Evolutionary conservation across 2,329 filamentous ascomycete species (phyloP).

Genomic region (Aureobasidium zeae): DNA sequence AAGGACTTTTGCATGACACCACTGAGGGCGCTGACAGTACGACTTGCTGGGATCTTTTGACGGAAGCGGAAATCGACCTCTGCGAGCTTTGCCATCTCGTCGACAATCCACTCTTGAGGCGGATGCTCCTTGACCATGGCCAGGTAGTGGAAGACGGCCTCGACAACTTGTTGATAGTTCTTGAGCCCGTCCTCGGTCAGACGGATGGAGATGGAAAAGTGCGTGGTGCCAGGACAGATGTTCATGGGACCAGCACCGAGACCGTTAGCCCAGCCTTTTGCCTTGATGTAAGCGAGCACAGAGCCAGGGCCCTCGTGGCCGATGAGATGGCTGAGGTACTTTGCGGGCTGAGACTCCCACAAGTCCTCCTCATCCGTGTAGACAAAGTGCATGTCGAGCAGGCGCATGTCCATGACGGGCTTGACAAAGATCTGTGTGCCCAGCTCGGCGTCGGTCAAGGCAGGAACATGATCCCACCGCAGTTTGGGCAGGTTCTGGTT

Average conservation of each 20-base stretch:
- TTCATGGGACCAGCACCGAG: constrained; percentile 67
- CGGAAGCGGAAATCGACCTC: constrained; percentile 94
- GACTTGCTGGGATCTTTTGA: constrained; percentile 81
- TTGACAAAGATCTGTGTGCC: constrained; percentile 73
- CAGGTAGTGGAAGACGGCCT: constrained; percentile 84
- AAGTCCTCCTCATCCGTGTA: constrained; percentile 75
- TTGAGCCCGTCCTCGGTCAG: constrained; percentile 78
- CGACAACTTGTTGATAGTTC: constrained; percentile 72
- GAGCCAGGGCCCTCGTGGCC: constrained; percentile 90
- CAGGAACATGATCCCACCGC: constrained; percentile 55
- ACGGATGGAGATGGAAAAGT: constrained; percentile 71
- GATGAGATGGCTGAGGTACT: constrained; percentile 80
- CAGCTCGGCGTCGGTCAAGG: constrained; percentile 52
- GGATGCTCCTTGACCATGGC: constrained; percentile 70
- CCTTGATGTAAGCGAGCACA: constrained; percentile 81
- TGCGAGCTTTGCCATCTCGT: constrained; percentile 81
- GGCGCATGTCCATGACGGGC: constrained; percentile 79
- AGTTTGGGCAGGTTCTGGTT: constrained; percentile 70
- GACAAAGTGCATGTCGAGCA: constrained; percentile 71
- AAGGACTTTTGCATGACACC: constrained; percentile 86
- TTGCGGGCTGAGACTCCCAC: constrained; percentile 71
- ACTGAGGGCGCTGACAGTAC: constrained; percentile 77
- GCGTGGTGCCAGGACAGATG: constrained; percentile 68
- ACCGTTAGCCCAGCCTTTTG: constrained; percentile 79
- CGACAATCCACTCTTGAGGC: constrained; percentile 86